phyloP scores from a whole-genome alignment of 768 basidiomycete genomes.

The Lactarius tabidus region DNA sequence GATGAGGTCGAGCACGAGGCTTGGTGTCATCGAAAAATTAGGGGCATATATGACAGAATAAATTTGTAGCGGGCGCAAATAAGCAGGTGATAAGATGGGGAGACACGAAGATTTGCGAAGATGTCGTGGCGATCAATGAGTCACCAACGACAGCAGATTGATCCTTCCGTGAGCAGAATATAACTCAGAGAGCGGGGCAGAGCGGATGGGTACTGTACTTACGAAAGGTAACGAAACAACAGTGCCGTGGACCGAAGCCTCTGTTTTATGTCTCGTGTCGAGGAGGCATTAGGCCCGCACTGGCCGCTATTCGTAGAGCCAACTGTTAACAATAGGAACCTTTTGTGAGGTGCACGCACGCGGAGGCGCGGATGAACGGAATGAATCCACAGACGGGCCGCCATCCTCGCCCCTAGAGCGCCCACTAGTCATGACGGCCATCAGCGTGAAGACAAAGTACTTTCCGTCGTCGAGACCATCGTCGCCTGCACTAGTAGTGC shows the following conservation, averaged over 20 bases:
- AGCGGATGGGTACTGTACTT: neutral
- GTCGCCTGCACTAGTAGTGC: slow-evolving; percentile 57
- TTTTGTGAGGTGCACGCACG: neutral
- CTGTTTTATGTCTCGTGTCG: neutral
- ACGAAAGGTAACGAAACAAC: neutral
- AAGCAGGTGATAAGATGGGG: neutral
- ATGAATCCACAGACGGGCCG: slow-evolving; percentile 7
- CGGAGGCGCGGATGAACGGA: neutral
- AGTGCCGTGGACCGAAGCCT: neutral
- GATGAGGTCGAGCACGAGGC: neutral
- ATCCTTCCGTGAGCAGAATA: neutral
- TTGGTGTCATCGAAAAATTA: neutral
- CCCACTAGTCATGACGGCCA: slow-evolving; percentile 23
- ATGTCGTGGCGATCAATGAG: neutral
- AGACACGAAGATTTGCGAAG: neutral
- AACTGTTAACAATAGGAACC: too few species aligned
- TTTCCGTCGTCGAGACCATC: slow-evolving; percentile 47
- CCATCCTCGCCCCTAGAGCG: neutral
- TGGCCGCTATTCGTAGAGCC: neutral
- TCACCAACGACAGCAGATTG: neutral
- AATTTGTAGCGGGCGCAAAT: neutral
- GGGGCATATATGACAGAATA: neutral
- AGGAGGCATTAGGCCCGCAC: neutral
- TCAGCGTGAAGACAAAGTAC: slow-evolving; percentile 47
- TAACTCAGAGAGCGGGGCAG: neutral